Conservation (phyloP, 345 rosid species). For the Eucalyptus tenuipes region DNA sequence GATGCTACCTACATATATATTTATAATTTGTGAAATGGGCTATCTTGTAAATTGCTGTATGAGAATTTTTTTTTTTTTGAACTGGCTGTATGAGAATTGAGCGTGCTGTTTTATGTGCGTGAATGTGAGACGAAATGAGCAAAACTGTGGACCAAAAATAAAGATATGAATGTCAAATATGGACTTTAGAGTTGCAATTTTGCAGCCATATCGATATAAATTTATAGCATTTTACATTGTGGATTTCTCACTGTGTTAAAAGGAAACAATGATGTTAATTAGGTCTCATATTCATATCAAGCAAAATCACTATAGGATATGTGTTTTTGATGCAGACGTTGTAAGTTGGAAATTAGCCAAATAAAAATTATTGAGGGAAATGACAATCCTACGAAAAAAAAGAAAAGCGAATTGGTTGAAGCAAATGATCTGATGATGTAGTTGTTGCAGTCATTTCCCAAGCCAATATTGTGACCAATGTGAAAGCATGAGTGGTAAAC, state of each 20-base stretch:
- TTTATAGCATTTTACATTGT: not conserved
- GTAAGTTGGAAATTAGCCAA: not conserved
- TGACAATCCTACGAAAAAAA: not conserved
- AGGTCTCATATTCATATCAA: not conserved
- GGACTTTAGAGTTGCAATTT: not conserved
- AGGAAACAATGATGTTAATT: not conserved
- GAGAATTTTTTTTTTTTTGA: too few relatives aligned
- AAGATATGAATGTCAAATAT: not conserved
- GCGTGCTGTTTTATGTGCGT: not conserved
- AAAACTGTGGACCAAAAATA: not conserved
- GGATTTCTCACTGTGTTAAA: not conserved
- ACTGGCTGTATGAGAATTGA: not conserved
- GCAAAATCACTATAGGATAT: not conserved
- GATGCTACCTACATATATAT: too few relatives aligned
- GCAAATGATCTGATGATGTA: not conserved
- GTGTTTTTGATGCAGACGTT: not conserved
- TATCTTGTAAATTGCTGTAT: too few relatives aligned
- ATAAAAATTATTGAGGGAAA: too few relatives aligned
- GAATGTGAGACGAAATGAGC: not conserved
- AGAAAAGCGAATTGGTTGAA: not conserved
- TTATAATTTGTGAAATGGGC: not conserved
- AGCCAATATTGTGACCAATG: not conserved
- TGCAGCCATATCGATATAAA: not conserved
- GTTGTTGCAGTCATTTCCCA: not conserved
- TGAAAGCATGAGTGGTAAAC: not conserved